Percentiles rank a stretch among this genome's conserved stretches.
These are phyloP conservation scores for Teratosphaeria viscida DNA, from an alignment of 2,329 filamentous ascomycete genomes.

Conservation along the genomic window DNA sequence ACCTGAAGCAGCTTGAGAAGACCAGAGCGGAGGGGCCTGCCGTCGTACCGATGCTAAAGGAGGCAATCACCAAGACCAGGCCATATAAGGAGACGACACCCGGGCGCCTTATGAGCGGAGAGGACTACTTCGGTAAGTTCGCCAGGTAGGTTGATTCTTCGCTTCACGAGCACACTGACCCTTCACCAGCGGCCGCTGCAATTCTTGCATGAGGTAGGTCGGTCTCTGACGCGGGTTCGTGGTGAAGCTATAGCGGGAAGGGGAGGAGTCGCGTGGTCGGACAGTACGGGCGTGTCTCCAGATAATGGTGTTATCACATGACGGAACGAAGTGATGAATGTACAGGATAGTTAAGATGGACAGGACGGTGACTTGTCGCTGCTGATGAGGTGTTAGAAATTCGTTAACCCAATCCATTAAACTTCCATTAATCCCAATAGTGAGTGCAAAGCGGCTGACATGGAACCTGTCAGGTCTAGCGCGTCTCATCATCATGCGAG, in stretches of 20 bases:
- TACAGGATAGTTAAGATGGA: too few relatives aligned
- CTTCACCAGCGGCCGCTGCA: neutral
- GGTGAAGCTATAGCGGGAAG: neutral
- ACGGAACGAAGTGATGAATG: neutral
- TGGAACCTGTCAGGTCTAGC: too few relatives aligned
- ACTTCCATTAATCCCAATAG: too few relatives aligned
- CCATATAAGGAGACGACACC: slow-evolving; percentile 1
- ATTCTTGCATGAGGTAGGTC: neutral
- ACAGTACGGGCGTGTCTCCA: neutral
- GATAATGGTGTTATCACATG: neutral
- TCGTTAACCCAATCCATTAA: too few relatives aligned
- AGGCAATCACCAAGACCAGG: slow-evolving; percentile 4
- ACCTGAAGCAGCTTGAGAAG: slow-evolving; percentile 14
- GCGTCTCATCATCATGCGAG: too few relatives aligned
- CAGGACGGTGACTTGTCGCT: too few relatives aligned
- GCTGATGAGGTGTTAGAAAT: too few relatives aligned
- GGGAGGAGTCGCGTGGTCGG: neutral
- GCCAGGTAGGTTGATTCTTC: neutral
- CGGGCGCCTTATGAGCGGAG: slow-evolving; percentile 8
- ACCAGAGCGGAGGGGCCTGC: slow-evolving; percentile 8
- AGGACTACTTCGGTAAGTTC: slow-evolving; percentile 10
- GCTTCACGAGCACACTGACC: neutral
- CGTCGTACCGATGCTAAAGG: slow-evolving; percentile 11
- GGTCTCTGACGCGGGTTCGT: neutral
- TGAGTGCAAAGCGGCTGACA: too few relatives aligned